Conservation (phyloP, 1,284 basidiomycete species). For the Cronartium ribicola region DNA sequence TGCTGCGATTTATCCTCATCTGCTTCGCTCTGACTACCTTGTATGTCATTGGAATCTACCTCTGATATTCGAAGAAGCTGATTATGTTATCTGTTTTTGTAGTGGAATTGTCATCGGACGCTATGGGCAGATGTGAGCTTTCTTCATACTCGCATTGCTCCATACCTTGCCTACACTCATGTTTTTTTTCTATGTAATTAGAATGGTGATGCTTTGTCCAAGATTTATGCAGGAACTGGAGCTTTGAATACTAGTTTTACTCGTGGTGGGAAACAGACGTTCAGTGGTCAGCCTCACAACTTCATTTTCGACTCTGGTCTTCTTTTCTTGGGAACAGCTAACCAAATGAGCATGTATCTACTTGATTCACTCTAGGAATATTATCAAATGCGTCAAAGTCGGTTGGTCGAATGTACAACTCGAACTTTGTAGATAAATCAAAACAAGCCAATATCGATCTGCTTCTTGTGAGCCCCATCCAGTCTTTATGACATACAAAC, state of each 20-base stretch:
- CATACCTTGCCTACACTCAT: not conserved
- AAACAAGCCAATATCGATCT: constrained; percentile 94
- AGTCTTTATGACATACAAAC: not conserved
- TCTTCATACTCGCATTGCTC: not conserved
- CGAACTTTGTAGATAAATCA: constrained; percentile 92
- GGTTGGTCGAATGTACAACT: constrained; percentile 85
- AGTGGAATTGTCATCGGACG: constrained; percentile 84
- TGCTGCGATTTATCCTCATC: constrained; percentile 17
- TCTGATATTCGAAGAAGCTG: constrained; percentile 58
- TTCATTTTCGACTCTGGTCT: not conserved
- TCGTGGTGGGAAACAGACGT: constrained; percentile 83
- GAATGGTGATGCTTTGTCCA: constrained; percentile 80
- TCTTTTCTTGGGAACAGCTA: constrained; percentile 25
- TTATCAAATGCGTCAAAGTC: constrained; percentile 95
- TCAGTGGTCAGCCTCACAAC: constrained; percentile 24
- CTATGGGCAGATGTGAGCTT: constrained; percentile 75
- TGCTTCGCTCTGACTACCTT: constrained; percentile 32
- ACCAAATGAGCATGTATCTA: not conserved
- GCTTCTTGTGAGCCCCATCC: constrained; percentile 65
- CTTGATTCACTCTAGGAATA: constrained; percentile 58
- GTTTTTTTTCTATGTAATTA: not conserved
- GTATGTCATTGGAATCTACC: constrained; percentile 65
- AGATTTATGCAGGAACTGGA: constrained; percentile 93
- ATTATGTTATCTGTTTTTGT: constrained; percentile 44
- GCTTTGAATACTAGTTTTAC: constrained; percentile 94